Evolutionary conservation across 2,329 filamentous ascomycete genomes (phyloP), one percentile per base, ranked within the genome.

Genomic region (Metarhizium anisopliae): DNA sequence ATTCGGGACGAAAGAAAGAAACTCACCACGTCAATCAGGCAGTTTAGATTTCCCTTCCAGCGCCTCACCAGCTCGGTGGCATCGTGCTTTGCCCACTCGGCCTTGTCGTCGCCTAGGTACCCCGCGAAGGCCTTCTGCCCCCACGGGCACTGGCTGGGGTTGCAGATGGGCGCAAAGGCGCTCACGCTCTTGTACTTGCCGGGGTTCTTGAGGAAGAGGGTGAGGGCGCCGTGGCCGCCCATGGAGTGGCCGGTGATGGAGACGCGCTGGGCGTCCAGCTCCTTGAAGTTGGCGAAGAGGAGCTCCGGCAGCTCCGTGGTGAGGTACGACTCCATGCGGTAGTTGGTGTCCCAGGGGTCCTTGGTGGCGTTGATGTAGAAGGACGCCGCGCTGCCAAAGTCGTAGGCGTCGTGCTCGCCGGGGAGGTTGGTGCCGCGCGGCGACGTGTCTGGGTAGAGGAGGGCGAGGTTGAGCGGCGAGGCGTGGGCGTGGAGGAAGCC

Each of bases 261-360:
- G 55, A 96, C 84, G 45, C 86, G 80, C 32, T 66, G 72, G 0
- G 72, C 66, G 70, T 97, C 93, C 35, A 99, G 77, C 62, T 70
- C 79, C 35, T 81, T 77, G 73, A 91, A 95, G 30, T 82, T 79
- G 35, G 72, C 71, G 71, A 92, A 95, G 29, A 97, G 80, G 1
- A 85, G 77, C 16, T 78, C 74, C 1, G 92, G 93, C n/a, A 99
- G 84, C 74, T 99, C 94, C 54, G 81, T 72, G n/a, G 87, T 86
- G 62, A 99, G 81, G 77, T 99, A 99, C 59, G 81, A 84, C 78
- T 97, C 91, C 94, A 99, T 99, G 64, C 86, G 86, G 79, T 99
- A 99, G 69, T 90, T 83, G 54, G 77, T 76, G 57, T 76, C 76
- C 78, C 85, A 99, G 10, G 91, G 90, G 35, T 82, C 79, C 61